Evolutionary conservation across 495 filamentous ascomycete species (phyloP).

Genomic region (Friedmanniomyces simplex): DNA sequence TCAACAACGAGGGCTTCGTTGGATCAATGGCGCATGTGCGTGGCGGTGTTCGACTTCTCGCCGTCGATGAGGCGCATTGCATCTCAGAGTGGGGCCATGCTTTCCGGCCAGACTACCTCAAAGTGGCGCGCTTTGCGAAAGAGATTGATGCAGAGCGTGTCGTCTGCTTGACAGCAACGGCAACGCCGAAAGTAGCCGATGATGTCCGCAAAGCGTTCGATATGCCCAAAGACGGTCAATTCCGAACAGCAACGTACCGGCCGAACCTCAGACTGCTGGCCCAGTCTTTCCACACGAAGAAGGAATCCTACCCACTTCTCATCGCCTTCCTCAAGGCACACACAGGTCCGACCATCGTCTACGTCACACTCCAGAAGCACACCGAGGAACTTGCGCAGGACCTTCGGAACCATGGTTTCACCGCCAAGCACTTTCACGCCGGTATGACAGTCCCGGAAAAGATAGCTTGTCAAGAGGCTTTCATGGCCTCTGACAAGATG

Average conservation of each 20-base stretch:
- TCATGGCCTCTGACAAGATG: slow-evolving; percentile 66
- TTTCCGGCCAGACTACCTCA: slow-evolving; percentile 87
- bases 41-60: slow-evolving; percentile 44
- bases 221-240: slow-evolving; percentile 40
- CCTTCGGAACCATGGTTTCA: slow-evolving; percentile 50
- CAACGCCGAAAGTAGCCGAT: slow-evolving; percentile 81
- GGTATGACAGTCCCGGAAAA: slow-evolving; percentile 55
- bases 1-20: slow-evolving; percentile 62
- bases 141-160: slow-evolving; percentile 51
- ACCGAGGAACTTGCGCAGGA: slow-evolving; percentile 69
- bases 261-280: slow-evolving; percentile 69
- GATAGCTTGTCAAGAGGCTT: slow-evolving; percentile 55
- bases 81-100: slow-evolving; percentile 99
- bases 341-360: slow-evolving; percentile 56
- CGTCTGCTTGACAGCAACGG: slow-evolving; percentile 90
- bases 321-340: slow-evolving; percentile 39
- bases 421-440: slow-evolving; percentile 81
- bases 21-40: slow-evolving; percentile 60
- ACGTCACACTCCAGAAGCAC: slow-evolving; percentile 68
- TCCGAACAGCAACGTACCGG: slow-evolving; percentile 50
- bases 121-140: slow-evolving; percentile 56
- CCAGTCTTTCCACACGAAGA: slow-evolving; percentile 51
- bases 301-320: slow-evolving; percentile 53
- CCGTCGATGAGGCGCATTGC: slow-evolving; percentile 96
- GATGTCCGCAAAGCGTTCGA: slow-evolving; percentile 92